phyloP scores from a whole-genome alignment of 805 yeast genomes.

The Tanozyma kutaoensis region DNA sequence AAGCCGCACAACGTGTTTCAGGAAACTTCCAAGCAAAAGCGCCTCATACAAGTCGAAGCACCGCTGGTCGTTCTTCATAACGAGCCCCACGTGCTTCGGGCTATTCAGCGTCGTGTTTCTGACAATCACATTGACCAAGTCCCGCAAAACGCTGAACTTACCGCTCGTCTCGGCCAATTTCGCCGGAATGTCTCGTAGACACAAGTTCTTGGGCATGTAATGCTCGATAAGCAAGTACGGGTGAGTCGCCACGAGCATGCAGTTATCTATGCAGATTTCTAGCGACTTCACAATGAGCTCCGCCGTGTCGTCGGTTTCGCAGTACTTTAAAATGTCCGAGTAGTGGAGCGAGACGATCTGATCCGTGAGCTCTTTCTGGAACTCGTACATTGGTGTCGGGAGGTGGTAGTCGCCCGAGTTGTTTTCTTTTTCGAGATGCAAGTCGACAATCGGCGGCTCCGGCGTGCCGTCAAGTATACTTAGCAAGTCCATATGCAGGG shows the following conservation, averaged over 20 bases:
- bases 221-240: constrained; percentile 80
- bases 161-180: constrained; percentile 72
- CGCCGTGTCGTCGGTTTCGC: constrained; percentile 42
- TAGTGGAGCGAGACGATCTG: constrained; percentile 87
- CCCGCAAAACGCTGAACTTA: constrained; percentile 61
- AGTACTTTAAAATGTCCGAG: constrained; percentile 78
- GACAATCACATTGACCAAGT: constrained; percentile 44
- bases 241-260: constrained; percentile 74
- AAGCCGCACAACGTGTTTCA: constrained; percentile 36
- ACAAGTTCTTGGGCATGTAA: constrained; percentile 68
- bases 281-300: constrained; percentile 61
- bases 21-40: constrained; percentile 46
- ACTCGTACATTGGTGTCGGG: constrained; percentile 74
- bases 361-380: constrained; percentile 80
- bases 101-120: constrained; percentile 11
- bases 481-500: too few species aligned
- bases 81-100: constrained; percentile 47
- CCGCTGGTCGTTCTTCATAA: constrained; percentile 52
- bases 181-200: constrained; percentile 56
- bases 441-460: constrained; percentile 62
- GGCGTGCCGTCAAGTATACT: constrained; percentile 78
- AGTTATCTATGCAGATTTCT: constrained; percentile 60
- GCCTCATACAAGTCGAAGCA: constrained; percentile 66
- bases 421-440: constrained; percentile 30
- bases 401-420: constrained; percentile 54